Conservation (phyloP, 2,329 filamentous ascomycete genomes). For the Stachybotrys echinatus region DNA sequence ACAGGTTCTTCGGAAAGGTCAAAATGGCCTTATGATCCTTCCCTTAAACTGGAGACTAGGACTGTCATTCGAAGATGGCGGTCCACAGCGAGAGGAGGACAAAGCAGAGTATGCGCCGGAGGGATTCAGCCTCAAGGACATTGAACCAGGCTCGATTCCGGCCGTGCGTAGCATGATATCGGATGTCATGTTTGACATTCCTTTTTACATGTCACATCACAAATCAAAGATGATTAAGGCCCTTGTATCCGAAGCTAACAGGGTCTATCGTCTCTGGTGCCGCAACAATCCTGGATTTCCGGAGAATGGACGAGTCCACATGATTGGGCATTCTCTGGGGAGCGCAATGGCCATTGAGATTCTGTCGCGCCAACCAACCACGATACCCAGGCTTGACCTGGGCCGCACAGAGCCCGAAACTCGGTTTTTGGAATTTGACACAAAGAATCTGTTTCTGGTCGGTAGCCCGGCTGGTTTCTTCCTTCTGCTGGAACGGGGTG, state of each 20-base stretch:
- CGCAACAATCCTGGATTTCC: conserved; percentile 85
- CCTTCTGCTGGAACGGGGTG: conserved; percentile 70
- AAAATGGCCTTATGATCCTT: conserved; percentile 88
- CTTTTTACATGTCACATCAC: conserved; percentile 95
- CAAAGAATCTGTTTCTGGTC: conserved; percentile 79
- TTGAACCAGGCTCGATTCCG: conserved; percentile 85
- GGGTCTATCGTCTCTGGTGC: conserved; percentile 95
- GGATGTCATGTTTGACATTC: conserved; percentile 97
- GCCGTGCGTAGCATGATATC: conserved; percentile 91
- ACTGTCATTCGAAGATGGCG: conserved; percentile 79
- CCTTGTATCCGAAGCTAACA: conserved; percentile 83
- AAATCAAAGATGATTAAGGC: conserved; percentile 92
- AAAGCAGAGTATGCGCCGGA: conserved; percentile 48
- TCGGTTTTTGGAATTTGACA: conserved; percentile 83
- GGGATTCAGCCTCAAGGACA: conserved; percentile 70
- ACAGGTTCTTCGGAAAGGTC: conserved; percentile 66
- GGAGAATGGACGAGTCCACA: conserved; percentile 75
- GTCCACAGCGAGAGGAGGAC: conserved; percentile 50
- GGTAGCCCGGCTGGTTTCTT: conserved; percentile 94
- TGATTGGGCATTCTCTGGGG: conserved; percentile 89
- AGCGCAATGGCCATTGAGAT: conserved; percentile 94
- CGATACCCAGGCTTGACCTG: conserved; percentile 47
- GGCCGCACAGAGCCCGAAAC: conserved; percentile 34
- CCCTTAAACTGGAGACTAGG: conserved; percentile 92
- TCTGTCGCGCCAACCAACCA: conserved; percentile 80